phyloP scores from a whole-genome alignment of 305 asterid genomes.

The Withania somnifera region DNA sequence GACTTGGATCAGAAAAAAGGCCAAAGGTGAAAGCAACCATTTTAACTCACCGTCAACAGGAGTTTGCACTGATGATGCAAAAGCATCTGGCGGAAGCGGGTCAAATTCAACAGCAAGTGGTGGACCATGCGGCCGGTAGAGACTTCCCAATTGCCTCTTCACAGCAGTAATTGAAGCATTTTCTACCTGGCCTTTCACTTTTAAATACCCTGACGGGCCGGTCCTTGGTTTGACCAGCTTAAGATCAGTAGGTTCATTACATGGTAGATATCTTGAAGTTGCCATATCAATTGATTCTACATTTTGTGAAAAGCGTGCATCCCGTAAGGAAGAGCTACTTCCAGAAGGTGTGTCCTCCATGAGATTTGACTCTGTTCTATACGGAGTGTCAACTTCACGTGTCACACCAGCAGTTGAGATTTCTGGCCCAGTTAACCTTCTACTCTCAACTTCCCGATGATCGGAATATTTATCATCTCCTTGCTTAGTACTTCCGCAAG shows the following conservation, averaged over 20 bases:
- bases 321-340: conserved; percentile 51
- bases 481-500: conserved; percentile 80
- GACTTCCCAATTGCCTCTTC: conserved; percentile 74
- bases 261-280: conserved; percentile 32
- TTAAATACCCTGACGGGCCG: conserved; percentile 79
- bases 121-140: conserved; percentile 72
- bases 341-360: conserved; percentile 57
- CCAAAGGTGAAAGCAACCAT: background rate
- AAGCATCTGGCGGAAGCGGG: conserved; percentile 75
- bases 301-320: conserved; percentile 29
- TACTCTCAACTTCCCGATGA: conserved; percentile 61
- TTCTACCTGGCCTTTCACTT: conserved; percentile 60
- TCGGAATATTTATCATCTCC: conserved; percentile 43
- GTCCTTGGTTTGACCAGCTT: conserved; percentile 34
- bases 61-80: conserved; percentile 40
- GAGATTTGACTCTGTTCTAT: conserved; percentile 23
- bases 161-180: conserved; percentile 75
- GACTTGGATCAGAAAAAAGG: background rate
- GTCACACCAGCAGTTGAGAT: conserved; percentile 37
- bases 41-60: conserved; percentile 37
- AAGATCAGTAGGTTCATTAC: conserved; percentile 24
- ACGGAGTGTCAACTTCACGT: conserved; percentile 32
- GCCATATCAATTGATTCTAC: conserved; percentile 27
- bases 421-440: conserved; percentile 33
- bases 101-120: conserved; percentile 83